Conservation (phyloP, 352 stramenopile species). For the Phytopythium ostracodes region DNA sequence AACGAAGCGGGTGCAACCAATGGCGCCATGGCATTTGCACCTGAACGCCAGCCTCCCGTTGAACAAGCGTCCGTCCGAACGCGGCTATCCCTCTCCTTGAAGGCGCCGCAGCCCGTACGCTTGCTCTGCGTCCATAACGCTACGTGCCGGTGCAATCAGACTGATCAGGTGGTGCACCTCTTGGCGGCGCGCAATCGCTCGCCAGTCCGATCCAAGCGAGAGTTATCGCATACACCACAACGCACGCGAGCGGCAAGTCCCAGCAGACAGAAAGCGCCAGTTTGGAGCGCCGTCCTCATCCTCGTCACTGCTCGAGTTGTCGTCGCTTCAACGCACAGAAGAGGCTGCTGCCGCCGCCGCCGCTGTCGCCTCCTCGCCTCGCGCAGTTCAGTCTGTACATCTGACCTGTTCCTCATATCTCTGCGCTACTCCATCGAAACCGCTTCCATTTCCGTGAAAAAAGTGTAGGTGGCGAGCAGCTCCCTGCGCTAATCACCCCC, state of each 20-base stretch:
- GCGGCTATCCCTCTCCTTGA: too few species aligned
- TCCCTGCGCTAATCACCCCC: neutral
- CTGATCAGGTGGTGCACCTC: neutral
- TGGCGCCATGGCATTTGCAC: too few species aligned
- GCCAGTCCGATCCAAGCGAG: neutral
- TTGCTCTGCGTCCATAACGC: neutral
- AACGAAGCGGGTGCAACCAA: too few species aligned
- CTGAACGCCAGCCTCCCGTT: too few species aligned
- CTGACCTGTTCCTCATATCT: neutral
- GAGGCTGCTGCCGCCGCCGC: too few species aligned
- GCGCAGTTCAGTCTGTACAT: neutral
- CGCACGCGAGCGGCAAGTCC: neutral
- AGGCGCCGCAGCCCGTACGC: too few species aligned
- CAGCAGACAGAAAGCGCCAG: neutral
- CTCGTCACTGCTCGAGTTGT: neutral
- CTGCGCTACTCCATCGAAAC: neutral
- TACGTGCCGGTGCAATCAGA: neutral
- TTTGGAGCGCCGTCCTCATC: neutral
- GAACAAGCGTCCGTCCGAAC: too few species aligned
- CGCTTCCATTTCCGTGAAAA: neutral
- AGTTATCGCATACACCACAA: neutral
- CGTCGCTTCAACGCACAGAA: neutral
- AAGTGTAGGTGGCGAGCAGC: constrained; percentile 4
- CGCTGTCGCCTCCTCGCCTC: too few species aligned
- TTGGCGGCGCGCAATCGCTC: neutral